Conservation (phyloP, 805 yeast genomes). For the Clavispora vitiphila region DNA sequence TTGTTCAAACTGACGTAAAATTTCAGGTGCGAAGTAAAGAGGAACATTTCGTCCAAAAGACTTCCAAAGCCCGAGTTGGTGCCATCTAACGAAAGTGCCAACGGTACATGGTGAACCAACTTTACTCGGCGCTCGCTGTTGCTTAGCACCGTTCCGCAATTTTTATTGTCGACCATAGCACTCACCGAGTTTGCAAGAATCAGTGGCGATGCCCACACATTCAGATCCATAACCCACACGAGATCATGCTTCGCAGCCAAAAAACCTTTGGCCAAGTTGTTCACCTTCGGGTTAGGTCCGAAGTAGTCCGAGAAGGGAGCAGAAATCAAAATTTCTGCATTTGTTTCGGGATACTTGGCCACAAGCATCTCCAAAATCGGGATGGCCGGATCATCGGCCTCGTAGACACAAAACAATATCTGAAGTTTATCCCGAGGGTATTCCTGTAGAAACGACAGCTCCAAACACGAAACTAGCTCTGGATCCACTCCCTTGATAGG, state of each 20-base stretch:
- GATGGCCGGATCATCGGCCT: slow-evolving; percentile 57
- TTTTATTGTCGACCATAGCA: slow-evolving; percentile 43
- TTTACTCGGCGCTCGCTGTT: slow-evolving; percentile 40
- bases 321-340: slow-evolving; percentile 51
- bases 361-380: slow-evolving; percentile 50
- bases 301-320: slow-evolving; percentile 44
- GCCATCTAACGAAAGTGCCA: slow-evolving; percentile 38
- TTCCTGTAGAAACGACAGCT: slow-evolving; percentile 61
- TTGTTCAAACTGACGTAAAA: slow-evolving; percentile 77
- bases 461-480: slow-evolving; percentile 62
- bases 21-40: slow-evolving; percentile 78
- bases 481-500: slow-evolving; percentile 85
- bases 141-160: slow-evolving; percentile 41
- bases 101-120: slow-evolving; percentile 78
- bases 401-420: slow-evolving; percentile 72
- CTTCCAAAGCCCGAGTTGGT: slow-evolving; percentile 9
- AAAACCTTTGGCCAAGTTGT: slow-evolving; percentile 81
- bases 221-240: slow-evolving; percentile 82
- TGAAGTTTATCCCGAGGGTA: slow-evolving; percentile 61
- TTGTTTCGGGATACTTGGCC: slow-evolving; percentile 48
- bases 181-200: slow-evolving; percentile 61
- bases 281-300: slow-evolving; percentile 89
- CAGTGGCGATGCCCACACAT: slow-evolving; percentile 70
- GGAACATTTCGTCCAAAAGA: slow-evolving; percentile 73
- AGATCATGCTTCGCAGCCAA: slow-evolving; percentile 62